A percentile compares a stretch with the other conserved stretches of the same genome.
Evolutionary conservation across 2,329 filamentous ascomycete species (phyloP).

Genomic region (Arthrobotrys iridis): DNA sequence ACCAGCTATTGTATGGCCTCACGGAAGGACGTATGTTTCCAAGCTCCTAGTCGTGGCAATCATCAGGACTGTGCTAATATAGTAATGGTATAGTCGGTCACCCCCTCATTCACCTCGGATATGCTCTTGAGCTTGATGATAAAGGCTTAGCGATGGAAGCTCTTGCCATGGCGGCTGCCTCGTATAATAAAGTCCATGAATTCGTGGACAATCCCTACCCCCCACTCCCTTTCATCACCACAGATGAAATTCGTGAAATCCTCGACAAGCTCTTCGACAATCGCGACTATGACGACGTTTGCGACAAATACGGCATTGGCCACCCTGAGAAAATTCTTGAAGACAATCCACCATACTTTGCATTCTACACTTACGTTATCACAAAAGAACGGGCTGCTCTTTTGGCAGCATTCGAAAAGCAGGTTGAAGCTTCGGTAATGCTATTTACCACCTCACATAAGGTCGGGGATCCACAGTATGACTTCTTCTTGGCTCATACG

Average conservation of each 20-base stretch:
- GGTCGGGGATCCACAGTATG: slow-evolving; percentile 72
- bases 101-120: slow-evolving; percentile 61
- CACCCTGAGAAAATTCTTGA: slow-evolving; percentile 76
- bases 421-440: slow-evolving; percentile 65
- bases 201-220: slow-evolving; percentile 72
- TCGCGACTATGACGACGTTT: slow-evolving; percentile 74
- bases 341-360: slow-evolving; percentile 73
- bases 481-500: slow-evolving; percentile 84
- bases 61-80: slow-evolving; percentile 11
- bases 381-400: slow-evolving; percentile 6
- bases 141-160: slow-evolving; percentile 90
- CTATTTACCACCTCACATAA: slow-evolving; percentile 69
- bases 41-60: background rate
- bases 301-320: slow-evolving; percentile 68
- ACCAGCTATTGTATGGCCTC: slow-evolving; percentile 76
- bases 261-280: slow-evolving; percentile 76
- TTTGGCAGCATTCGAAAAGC: slow-evolving; percentile 29
- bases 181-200: slow-evolving; percentile 71
- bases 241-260: slow-evolving; percentile 71
- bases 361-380: slow-evolving; percentile 30
- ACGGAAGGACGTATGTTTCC: slow-evolving; percentile 76
- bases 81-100: slow-evolving; percentile 19
- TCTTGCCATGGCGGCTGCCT: slow-evolving; percentile 72
- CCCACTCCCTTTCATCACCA: slow-evolving; percentile 32
- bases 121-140: slow-evolving; percentile 86